Base-by-base conservation (phyloP, 2,329 filamentous ascomycete species). In the Ophiostoma angusticollis region DNA sequence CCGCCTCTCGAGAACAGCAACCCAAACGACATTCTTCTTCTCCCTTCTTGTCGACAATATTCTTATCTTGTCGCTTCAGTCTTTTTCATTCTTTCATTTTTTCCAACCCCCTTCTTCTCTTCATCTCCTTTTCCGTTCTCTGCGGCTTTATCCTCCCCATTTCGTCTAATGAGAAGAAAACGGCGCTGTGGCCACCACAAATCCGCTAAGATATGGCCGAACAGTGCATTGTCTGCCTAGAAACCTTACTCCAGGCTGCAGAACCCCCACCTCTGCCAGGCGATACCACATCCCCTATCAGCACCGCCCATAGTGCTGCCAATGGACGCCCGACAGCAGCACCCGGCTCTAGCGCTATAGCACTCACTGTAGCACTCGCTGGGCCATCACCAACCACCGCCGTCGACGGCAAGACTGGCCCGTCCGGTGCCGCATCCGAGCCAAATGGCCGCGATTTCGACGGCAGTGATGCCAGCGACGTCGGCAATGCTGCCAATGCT, bases 151-250 rank as follows among this genome's bases (percentile, higher is more conserved):
- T 37, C 37, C 5, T 21, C 14, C n/a, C 24, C 23, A 16, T 6
- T 38, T 8, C 12, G 32, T 18, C 47, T 44, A 34, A 48, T 48
- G 46, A 43, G 32, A 45, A 47, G 35, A 35, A 43, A 33, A 41
- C 40, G 19, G 32, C 45, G 35, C 39, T 31, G 29, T 35, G 18
- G 34, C 32, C 36, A 28, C 41, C 25, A 34, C 33, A 33, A 35
- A 22, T 35, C 43, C 40, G 38, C 39, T 41, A 29, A 40, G 41
- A 37, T 48, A 66, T 66, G 63, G 66, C 72, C 62, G 75, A 80
- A 61, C 73, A 78, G 64, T 79, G 74, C 63, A 79, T 79, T 59
- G 74, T 79, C 60, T 80, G 75, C 67, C 66, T 79, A 56, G 75
- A 79, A 54, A 69, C 68, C 54, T 63, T 47, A 33, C 43, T 79